A percentile compares a stretch with the other conserved stretches of the same genome.
These are phyloP conservation scores for Collariella sp. DNA, from an alignment of 495 filamentous ascomycete species.

Conservation along the genomic window DNA sequence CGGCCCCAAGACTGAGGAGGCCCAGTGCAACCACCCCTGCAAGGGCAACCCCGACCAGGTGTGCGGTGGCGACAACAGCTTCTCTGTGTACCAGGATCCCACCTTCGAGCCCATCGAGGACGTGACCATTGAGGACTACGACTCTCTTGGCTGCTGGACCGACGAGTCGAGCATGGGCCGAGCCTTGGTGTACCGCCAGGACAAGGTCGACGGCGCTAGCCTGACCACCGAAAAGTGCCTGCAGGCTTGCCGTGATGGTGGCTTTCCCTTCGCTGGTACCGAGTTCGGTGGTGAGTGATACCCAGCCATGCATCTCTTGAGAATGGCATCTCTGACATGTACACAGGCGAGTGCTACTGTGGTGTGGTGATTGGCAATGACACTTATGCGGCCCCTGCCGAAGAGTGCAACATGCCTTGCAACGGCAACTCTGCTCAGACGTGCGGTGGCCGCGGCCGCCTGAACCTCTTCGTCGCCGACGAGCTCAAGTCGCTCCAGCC, in stretches of 20 bases:
- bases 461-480: slow-evolving; percentile 40
- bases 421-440: slow-evolving; percentile 38
- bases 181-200: slow-evolving; percentile 41
- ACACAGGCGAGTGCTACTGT: slow-evolving; percentile 36
- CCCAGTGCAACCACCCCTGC: slow-evolving; percentile 40
- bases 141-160: slow-evolving; percentile 48
- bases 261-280: slow-evolving; percentile 45
- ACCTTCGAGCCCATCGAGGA: slow-evolving; percentile 39
- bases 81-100: slow-evolving; percentile 46
- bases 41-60: slow-evolving; percentile 36
- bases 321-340: neutral
- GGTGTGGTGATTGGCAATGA: slow-evolving; percentile 42
- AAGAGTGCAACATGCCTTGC: slow-evolving; percentile 40
- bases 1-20: slow-evolving; percentile 25
- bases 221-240: slow-evolving; percentile 42
- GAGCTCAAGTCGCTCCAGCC: slow-evolving; percentile 39
- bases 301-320: slow-evolving; percentile 18
- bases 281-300: slow-evolving; percentile 40
- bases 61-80: slow-evolving; percentile 40
- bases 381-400: slow-evolving; percentile 31
- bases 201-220: slow-evolving; percentile 25
- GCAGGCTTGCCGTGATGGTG: slow-evolving; percentile 35
- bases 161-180: slow-evolving; percentile 41
- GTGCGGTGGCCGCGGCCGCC: slow-evolving; percentile 39
- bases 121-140: slow-evolving; percentile 38